phyloP scores from a whole-genome alignment of 257 asterid genomes.

The Nicotiana attenuata region DNA sequence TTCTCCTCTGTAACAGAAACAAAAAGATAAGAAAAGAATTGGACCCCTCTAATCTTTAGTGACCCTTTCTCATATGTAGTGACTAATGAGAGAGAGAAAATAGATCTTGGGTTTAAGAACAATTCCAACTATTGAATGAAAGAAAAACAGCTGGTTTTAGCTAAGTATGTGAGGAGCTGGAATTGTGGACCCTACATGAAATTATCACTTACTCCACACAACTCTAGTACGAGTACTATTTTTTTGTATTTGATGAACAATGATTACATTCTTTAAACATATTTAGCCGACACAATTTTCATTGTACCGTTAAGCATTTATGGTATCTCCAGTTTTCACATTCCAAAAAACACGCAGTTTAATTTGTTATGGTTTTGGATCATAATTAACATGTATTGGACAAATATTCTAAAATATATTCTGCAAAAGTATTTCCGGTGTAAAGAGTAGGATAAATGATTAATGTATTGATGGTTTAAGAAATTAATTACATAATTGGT shows the following conservation, averaged over 20 bases:
- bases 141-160: slow-evolving; percentile 49
- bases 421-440: too few relatives aligned
- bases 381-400: not conserved
- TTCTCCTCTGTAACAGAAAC: not conserved
- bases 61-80: not conserved
- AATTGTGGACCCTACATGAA: slow-evolving; percentile 2
- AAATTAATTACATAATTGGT: too few relatives aligned
- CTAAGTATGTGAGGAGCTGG: slow-evolving; percentile 9
- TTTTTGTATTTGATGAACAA: not conserved
- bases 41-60: slow-evolving; percentile 5
- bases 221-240: not conserved
- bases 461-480: too few relatives aligned
- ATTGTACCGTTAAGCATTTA: slow-evolving; percentile 2
- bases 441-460: too few relatives aligned
- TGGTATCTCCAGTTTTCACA: not conserved
- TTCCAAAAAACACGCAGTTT: not conserved
- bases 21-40: slow-evolving; percentile 11
- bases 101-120: slow-evolving; percentile 2
- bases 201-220: not conserved
- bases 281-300: not conserved
- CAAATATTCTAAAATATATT: too few relatives aligned
- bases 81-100: slow-evolving; percentile 14
- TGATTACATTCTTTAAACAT: not conserved
- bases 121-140: not conserved
- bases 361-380: not conserved